Evolutionary conservation across 257 asterid species (phyloP).

Genomic region (Ocimum tenuiflorum): DNA sequence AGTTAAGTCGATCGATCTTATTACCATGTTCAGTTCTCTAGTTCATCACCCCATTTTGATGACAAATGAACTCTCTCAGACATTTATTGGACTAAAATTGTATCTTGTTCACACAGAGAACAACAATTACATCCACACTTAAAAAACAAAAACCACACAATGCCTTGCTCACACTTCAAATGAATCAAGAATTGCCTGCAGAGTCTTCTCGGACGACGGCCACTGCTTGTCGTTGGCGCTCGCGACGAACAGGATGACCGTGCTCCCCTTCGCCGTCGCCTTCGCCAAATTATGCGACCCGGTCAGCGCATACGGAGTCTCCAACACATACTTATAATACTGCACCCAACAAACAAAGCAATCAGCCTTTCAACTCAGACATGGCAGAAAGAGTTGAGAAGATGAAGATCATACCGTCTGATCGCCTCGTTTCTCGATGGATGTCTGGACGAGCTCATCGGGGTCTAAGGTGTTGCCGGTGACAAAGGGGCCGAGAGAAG

Average conservation of each 20-base stretch:
- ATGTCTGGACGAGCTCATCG: constrained; percentile 71
- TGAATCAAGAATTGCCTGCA: constrained; percentile 78
- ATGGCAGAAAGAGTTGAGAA: background rate
- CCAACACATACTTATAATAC: constrained; percentile 84
- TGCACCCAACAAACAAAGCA: constrained; percentile 25
- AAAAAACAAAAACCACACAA: background rate
- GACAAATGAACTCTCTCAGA: too few relatives aligned
- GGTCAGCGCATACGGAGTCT: constrained; percentile 86
- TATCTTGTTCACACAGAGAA: too few relatives aligned
- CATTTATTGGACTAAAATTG: too few relatives aligned
- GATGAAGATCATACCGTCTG: constrained; percentile 52
- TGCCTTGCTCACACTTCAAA: constrained; percentile 45
- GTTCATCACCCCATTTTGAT: too few relatives aligned
- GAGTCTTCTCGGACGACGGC: constrained; percentile 60
- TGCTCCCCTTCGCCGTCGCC: constrained; percentile 90
- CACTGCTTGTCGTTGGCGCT: constrained; percentile 92
- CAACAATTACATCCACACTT: too few relatives aligned
- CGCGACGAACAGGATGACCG: constrained; percentile 79
- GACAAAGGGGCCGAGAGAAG: constrained; percentile 96
- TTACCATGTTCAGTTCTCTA: too few relatives aligned
- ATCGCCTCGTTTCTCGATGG: constrained; percentile 73
- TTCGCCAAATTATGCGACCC: constrained; percentile 93
- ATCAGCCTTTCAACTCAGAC: background rate
- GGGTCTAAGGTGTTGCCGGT: constrained; percentile 84
- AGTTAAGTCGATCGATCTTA: too few relatives aligned